phyloP scores from a whole-genome alignment of 352 stramenopile genomes.

The Phytophthora tentaculata region DNA sequence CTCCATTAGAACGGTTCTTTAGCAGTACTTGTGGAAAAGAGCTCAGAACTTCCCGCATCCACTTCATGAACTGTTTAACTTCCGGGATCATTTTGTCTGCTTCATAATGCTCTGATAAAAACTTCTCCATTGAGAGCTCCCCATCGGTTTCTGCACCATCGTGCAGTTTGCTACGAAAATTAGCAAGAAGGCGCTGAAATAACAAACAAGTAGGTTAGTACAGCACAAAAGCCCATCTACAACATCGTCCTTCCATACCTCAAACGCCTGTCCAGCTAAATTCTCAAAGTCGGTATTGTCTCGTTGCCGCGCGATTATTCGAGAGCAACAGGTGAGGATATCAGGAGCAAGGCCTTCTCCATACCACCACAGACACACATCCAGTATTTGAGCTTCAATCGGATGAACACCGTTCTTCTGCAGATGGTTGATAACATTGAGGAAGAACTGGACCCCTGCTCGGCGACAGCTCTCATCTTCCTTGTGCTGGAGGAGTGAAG shows the following conservation, averaged over 20 bases:
- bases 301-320: constrained; percentile 47
- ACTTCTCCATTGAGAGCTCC: constrained; percentile 40
- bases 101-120: constrained; percentile 42
- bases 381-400: constrained; percentile 53
- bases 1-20: constrained; percentile 24
- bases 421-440: constrained; percentile 43
- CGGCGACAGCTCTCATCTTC: constrained; percentile 36
- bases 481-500: constrained; percentile 42
- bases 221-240: not conserved
- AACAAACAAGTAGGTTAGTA: constrained; percentile 1
- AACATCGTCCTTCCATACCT: constrained; percentile 25
- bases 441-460: constrained; percentile 58
- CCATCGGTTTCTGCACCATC: constrained; percentile 31
- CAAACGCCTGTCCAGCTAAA: constrained; percentile 34
- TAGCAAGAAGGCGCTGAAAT: constrained; percentile 40
- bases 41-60: constrained; percentile 48
- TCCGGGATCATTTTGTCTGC: constrained; percentile 51
- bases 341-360: constrained; percentile 45
- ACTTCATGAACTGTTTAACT: constrained; percentile 59
- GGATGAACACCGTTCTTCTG: constrained; percentile 10
- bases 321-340: constrained; percentile 49
- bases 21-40: constrained; percentile 50
- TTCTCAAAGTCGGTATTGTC: constrained; percentile 35
- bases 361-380: constrained; percentile 54
- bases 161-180: constrained; percentile 53